Evolutionary conservation across 2,329 filamentous ascomycete genomes (phyloP), one percentile per base, ranked within the genome.

Genomic region (Microsporum ferrugineum): DNA sequence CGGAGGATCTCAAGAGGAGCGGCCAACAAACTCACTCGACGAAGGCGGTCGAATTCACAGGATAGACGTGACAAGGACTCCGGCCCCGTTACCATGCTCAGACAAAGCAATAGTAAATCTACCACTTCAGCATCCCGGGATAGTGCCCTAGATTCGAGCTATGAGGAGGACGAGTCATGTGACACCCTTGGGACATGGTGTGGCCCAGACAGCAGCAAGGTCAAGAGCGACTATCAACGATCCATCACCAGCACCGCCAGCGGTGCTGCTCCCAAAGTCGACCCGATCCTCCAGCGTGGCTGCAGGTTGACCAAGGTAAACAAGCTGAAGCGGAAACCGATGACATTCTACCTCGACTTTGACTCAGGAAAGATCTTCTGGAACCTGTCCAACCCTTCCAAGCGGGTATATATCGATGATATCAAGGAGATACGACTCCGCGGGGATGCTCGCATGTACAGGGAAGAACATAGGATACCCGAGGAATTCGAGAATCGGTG

Each of bases 361-460:
- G 88, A 92, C 69, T 83, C 88, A 1, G 91, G 88, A 63, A 94
- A 91, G 73, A 88, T 99, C 29, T 88, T 82, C 31, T 97, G 92
- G 92, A 88, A 95, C 72, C 82, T 85, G 55, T 84, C 82, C 6
- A 85, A 89, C 39, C 86, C 88, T 0, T 83, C 85, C 29, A 97
- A 96, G 72, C 85, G 84, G 59, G 88, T 99, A 65, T 95, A 95
- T 72, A 89, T 99, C 64, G 94, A 99, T 69, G 91, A 97, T 71
- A 92, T 99, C 68, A 88, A 89, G 69, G 91, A 96, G 70, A 91
- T 97, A 56, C 86, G 91, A 64, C 84, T 86, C 38, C 91, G 89
- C 17, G 82, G 83, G 10, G 89, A 97, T 71, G 89, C 92, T 17
- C 85, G 88, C 61, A 92, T 95, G 71, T 95, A 96, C 71, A 87